Evolutionary conservation across 148 eudicot species (phyloP).

Genomic region (Rhododendron griersonianum): DNA sequence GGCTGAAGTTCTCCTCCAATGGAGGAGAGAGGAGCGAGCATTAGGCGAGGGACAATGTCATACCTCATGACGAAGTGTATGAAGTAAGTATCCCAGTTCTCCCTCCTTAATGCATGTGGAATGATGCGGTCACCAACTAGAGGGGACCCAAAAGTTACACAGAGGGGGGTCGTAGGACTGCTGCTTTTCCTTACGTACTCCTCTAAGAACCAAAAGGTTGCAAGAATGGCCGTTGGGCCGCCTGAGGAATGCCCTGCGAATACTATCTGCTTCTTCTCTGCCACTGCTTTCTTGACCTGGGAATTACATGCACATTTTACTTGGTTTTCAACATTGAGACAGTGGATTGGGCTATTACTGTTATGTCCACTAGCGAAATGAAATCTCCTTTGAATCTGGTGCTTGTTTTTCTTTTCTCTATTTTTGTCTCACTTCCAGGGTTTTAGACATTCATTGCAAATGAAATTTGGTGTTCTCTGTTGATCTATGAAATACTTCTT

Average conservation of each 20-base stretch:
- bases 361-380: not conserved
- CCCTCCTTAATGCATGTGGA: slow-evolving; percentile 60
- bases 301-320: slow-evolving; percentile 6
- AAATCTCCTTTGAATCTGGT: not conserved
- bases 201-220: slow-evolving; percentile 80
- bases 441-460: not conserved
- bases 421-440: not conserved
- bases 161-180: slow-evolving; percentile 29
- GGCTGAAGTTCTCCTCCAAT: slow-evolving; percentile 32
- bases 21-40: slow-evolving; percentile 54
- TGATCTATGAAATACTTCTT: not conserved
- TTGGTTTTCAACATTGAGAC: not conserved
- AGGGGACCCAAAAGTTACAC: slow-evolving; percentile 93
- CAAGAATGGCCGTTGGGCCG: slow-evolving; percentile 67
- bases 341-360: not conserved
- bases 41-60: slow-evolving; percentile 71
- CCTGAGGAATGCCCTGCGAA: slow-evolving; percentile 88
- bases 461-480: not conserved
- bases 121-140: slow-evolving; percentile 57
- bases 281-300: slow-evolving; percentile 68
- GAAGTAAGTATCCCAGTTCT: slow-evolving; percentile 66
- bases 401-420: not conserved
- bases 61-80: slow-evolving; percentile 59
- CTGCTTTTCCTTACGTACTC: slow-evolving; percentile 20
- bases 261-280: slow-evolving; percentile 48